These are phyloP conservation scores for Babesia microti DNA, from an alignment of 169 alveolate species.

Conservation along the genomic window DNA sequence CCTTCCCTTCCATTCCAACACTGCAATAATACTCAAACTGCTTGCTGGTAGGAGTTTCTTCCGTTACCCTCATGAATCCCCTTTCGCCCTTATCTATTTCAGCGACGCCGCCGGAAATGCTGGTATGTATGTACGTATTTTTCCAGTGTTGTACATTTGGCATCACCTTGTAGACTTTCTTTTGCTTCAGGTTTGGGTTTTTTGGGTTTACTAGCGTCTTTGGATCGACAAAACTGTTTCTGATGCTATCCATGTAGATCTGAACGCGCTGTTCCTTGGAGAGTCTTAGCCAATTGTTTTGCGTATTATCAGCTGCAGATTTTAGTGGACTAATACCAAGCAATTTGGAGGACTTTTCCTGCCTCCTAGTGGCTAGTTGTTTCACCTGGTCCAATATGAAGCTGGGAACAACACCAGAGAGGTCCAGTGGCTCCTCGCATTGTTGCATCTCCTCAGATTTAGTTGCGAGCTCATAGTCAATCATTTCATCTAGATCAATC, in stretches of 20 bases:
- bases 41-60: not conserved
- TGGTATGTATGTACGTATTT: conserved; percentile 40
- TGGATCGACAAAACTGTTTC: conserved; percentile 22
- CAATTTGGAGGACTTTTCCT: too few relatives aligned
- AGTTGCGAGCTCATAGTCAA: too few relatives aligned
- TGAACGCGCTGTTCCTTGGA: conserved; percentile 13
- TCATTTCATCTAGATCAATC: too few relatives aligned
- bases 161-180: conserved; percentile 35
- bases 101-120: conserved; percentile 33
- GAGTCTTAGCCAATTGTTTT: conserved; percentile 30
- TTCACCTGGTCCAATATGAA: too few relatives aligned
- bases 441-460: too few relatives aligned
- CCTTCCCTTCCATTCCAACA: conserved; percentile 4
- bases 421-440: too few relatives aligned
- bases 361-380: too few relatives aligned
- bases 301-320: too few relatives aligned
- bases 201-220: conserved; percentile 20
- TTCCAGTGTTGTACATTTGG: conserved; percentile 37
- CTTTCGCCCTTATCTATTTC: conserved; percentile 7
- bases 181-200: conserved; percentile 21
- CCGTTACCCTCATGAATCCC: conserved; percentile 7
- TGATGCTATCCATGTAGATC: conserved; percentile 9
- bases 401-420: too few relatives aligned
- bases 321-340: too few relatives aligned
- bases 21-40: not conserved